phyloP scores from a whole-genome alignment of 1,284 basidiomycete species.

The Pisolithus thermaeus region DNA sequence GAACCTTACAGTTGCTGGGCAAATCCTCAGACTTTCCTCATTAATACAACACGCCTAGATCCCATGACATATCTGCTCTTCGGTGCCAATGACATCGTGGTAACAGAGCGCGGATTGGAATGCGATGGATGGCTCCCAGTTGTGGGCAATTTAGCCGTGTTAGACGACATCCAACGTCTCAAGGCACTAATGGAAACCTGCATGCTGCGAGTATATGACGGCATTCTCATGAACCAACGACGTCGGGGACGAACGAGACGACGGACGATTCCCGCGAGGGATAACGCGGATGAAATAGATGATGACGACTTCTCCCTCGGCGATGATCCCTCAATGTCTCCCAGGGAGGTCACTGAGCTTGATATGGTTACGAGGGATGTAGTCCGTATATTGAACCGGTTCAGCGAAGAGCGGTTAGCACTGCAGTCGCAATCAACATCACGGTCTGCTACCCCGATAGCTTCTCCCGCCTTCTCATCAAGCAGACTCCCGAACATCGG shows the following conservation, averaged over 20 bases:
- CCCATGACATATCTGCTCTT: constrained; percentile 91
- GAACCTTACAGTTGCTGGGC: constrained; percentile 53
- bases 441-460: constrained; percentile 58
- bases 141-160: constrained; percentile 66
- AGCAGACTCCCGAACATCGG: constrained; percentile 31
- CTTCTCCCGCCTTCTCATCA: constrained; percentile 35
- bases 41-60: constrained; percentile 84
- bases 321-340: constrained; percentile 49
- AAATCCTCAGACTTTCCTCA: constrained; percentile 65
- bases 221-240: constrained; percentile 54
- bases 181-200: constrained; percentile 80
- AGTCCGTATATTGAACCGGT: constrained; percentile 65
- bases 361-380: constrained; percentile 70
- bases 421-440: constrained; percentile 55
- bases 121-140: constrained; percentile 93
- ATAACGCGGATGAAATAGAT: constrained; percentile 52
- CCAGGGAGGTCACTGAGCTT: constrained; percentile 67
- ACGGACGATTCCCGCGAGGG: constrained; percentile 37
- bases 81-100: constrained; percentile 76
- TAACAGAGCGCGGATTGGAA: constrained; percentile 66
- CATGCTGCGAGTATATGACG: constrained; percentile 90
- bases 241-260: constrained; percentile 27
- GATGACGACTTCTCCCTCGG: constrained; percentile 47
- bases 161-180: constrained; percentile 84
- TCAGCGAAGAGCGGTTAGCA: constrained; percentile 53